These are phyloP conservation scores for Yarrowia sp. DNA, from an alignment of 805 yeast genomes.

Conservation along the genomic window DNA sequence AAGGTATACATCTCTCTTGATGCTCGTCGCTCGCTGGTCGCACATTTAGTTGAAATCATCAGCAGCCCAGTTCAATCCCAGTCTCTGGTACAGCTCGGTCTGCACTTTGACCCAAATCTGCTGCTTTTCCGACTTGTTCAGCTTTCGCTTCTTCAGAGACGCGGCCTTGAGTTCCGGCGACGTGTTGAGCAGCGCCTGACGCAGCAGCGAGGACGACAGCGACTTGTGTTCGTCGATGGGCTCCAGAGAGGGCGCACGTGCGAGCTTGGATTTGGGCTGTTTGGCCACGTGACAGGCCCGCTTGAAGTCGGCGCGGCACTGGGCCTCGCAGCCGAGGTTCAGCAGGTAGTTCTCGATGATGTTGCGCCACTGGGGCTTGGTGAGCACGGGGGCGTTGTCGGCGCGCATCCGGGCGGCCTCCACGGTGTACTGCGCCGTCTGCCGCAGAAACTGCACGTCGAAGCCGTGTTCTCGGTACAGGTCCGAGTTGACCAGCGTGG, in stretches of 20 bases:
- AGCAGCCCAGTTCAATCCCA: conserved; percentile 65
- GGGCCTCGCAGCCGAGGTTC: conserved; percentile 50
- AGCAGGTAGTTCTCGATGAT: conserved; percentile 67
- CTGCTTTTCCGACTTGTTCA: conserved; percentile 64
- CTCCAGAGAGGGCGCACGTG: conserved; percentile 29
- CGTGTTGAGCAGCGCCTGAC: conserved; percentile 50
- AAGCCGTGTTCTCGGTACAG: conserved; percentile 70
- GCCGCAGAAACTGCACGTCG: conserved; percentile 59
- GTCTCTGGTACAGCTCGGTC: conserved; percentile 60
- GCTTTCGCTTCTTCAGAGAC: conserved; percentile 43
- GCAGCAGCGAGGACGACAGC: conserved; percentile 45
- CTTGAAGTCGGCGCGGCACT: conserved; percentile 71
- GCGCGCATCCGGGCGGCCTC: conserved; percentile 55
- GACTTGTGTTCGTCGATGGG: conserved; percentile 39
- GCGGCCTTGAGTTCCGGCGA: conserved; percentile 45
- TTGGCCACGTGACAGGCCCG: conserved; percentile 51
- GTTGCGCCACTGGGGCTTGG: conserved; percentile 73
- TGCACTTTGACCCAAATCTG: conserved; percentile 71
- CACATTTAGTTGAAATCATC: conserved; percentile 45
- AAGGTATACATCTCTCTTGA: no score
- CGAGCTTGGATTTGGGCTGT: conserved; percentile 21
- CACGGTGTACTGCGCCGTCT: conserved; percentile 69
- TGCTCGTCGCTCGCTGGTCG: no score
- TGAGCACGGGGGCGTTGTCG: conserved; percentile 45
- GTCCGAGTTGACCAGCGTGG: conserved; percentile 62